These are phyloP conservation scores for Bipolaris victoriae DNA, from an alignment of 2,329 filamentous ascomycete species.

Conservation along the genomic window DNA sequence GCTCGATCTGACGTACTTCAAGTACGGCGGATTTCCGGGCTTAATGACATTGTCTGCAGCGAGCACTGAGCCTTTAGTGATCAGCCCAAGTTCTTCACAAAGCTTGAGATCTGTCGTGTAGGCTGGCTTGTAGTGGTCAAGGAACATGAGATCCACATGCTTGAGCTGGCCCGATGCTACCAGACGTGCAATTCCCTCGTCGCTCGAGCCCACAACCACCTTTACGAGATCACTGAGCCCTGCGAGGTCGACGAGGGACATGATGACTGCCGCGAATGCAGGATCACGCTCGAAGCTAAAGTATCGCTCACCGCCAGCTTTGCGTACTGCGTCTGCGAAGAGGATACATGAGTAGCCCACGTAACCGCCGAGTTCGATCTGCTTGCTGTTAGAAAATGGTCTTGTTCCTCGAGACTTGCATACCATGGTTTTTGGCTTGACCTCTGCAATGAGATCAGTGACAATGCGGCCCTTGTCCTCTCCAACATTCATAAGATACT, in stretches of 20 bases:
- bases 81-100: conserved; percentile 71
- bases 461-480: conserved; percentile 76
- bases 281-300: conserved; percentile 76
- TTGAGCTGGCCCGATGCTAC: conserved; percentile 60
- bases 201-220: conserved; percentile 72
- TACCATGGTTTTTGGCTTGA: conserved; percentile 71
- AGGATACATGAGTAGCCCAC: conserved; percentile 81
- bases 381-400: conserved; percentile 11
- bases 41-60: conserved; percentile 75
- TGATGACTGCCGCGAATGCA: conserved; percentile 73
- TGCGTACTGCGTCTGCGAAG: conserved; percentile 70
- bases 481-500: conserved; percentile 82
- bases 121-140: conserved; percentile 81
- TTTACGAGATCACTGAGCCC: conserved; percentile 73
- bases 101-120: conserved; percentile 78
- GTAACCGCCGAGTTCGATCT: conserved; percentile 80
- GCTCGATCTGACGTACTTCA: conserved; percentile 71
- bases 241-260: conserved; percentile 73
- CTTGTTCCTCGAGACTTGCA: background rate
- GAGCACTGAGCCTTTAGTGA: conserved; percentile 67
- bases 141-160: conserved; percentile 73
- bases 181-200: conserved; percentile 68
- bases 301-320: conserved; percentile 69
- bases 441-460: conserved; percentile 68
- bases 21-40: conserved; percentile 72